Percentiles rank a stretch among this genome's conserved stretches.
These are phyloP conservation scores for Steccherinum ochraceum DNA, from an alignment of 768 basidiomycete genomes.

Conservation along the genomic window DNA sequence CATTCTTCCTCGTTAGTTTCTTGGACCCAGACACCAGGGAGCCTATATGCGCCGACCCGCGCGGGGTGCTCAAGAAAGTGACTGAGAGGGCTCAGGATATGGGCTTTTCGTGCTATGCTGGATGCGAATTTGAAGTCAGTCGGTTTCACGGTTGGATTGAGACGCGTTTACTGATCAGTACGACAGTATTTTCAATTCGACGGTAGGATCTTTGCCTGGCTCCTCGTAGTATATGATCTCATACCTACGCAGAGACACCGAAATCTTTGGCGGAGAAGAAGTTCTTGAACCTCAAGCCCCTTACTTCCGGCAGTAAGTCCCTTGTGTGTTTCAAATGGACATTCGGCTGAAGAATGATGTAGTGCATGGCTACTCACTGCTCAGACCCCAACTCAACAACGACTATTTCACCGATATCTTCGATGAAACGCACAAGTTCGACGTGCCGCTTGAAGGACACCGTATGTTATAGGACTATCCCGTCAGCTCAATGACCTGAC, in stretches of 20 bases:
- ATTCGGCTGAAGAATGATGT: neutral
- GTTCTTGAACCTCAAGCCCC: conserved; percentile 63
- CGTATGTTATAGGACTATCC: conserved; percentile 38
- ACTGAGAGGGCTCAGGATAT: conserved; percentile 40
- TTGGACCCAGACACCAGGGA: conserved; percentile 78
- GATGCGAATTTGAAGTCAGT: conserved; percentile 88
- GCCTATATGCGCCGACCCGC: conserved; percentile 78
- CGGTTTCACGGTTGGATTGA: neutral
- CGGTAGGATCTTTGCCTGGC: conserved; percentile 35
- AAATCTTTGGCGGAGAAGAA: conserved; percentile 69
- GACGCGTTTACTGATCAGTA: neutral
- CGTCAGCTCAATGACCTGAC: neutral
- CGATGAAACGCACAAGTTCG: conserved; percentile 65
- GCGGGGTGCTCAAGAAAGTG: conserved; percentile 66
- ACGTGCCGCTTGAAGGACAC: conserved; percentile 80
- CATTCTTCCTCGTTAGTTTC: conserved; percentile 92
- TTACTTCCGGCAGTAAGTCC: conserved; percentile 90
- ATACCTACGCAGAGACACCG: conserved; percentile 63
- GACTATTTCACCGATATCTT: conserved; percentile 88
- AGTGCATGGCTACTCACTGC: conserved; percentile 98
- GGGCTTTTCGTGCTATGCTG: conserved; percentile 68
- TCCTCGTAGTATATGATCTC: neutral
- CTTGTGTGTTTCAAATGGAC: neutral
- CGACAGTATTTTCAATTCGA: conserved; percentile 84
- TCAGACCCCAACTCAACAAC: conserved; percentile 85